These are phyloP conservation scores for Wickerhamomyces hampshirensis DNA, from an alignment of 805 yeast genomes.

Conservation along the genomic window DNA sequence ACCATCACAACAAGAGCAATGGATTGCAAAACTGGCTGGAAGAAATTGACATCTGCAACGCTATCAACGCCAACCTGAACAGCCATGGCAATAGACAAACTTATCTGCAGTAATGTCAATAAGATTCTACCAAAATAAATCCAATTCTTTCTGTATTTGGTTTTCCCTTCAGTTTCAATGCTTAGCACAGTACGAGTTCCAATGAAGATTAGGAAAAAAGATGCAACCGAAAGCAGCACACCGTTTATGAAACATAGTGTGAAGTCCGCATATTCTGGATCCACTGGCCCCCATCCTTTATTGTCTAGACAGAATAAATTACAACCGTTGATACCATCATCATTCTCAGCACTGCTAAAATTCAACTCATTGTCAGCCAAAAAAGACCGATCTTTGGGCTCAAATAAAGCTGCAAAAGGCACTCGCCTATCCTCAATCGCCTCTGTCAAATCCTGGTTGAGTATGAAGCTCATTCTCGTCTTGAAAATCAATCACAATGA, in stretches of 20 bases:
- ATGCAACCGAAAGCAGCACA: conserved; percentile 36
- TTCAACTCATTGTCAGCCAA: too few relatives aligned
- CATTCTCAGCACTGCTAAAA: too few relatives aligned
- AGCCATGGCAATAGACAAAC: conserved; percentile 23
- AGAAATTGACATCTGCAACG: conserved; percentile 24
- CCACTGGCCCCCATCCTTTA: conserved; percentile 41
- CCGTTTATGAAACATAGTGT: conserved; percentile 61
- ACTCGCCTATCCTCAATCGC: too few relatives aligned
- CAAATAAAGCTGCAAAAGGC: too few relatives aligned
- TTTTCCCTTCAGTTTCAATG: conserved; percentile 17
- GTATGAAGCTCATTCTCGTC: too few relatives aligned
- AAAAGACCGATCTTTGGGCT: too few relatives aligned
- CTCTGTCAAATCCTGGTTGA: too few relatives aligned
- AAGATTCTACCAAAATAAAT: conserved; percentile 29
- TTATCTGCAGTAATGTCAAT: conserved; percentile 28
- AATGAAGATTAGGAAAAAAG: conserved; percentile 36
- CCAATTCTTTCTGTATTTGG: conserved; percentile 37
- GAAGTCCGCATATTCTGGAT: conserved; percentile 43
- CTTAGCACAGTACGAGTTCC: conserved; percentile 36
- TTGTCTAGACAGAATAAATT: conserved; percentile 21
- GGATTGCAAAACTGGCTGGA: conserved; percentile 35
- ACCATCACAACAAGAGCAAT: conserved; percentile 47
- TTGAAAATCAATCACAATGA: too few relatives aligned
- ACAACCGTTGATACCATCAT: too few relatives aligned
- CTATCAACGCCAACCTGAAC: conserved; percentile 15